phyloP scores from a whole-genome alignment of 1,139 yeast species.

The Yamadazyma spencermartinsiae region DNA sequence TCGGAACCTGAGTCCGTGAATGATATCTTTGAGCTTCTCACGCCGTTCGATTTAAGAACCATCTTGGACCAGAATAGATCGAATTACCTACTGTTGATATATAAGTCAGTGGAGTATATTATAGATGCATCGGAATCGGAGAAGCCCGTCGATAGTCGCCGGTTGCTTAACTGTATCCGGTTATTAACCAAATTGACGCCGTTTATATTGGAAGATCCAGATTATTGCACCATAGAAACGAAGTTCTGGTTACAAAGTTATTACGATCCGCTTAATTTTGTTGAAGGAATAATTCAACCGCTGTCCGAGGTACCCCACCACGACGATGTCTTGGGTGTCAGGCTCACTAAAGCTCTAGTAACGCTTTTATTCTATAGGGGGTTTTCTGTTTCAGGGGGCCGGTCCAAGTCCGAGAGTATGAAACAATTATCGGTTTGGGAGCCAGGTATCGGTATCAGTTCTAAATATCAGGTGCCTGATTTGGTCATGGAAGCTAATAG shows the following conservation, averaged over 20 bases:
- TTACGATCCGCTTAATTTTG: conserved; percentile 19
- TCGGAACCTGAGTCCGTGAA: conserved; percentile 28
- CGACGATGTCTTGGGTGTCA: conserved; percentile 47
- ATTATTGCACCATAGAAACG: conserved; percentile 37
- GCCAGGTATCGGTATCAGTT: conserved; percentile 64
- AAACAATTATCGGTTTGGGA: conserved; percentile 55
- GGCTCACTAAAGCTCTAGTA: conserved; percentile 46
- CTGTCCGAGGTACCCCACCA: conserved; percentile 9
- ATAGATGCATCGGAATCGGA: conserved; percentile 17
- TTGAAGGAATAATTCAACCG: conserved; percentile 2
- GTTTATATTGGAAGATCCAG: conserved; percentile 56
- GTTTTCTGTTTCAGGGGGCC: conserved; percentile 47
- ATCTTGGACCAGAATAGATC: conserved; percentile 58
- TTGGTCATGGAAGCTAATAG: conserved; percentile 63
- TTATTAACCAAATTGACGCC: conserved; percentile 69
- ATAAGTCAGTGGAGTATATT: conserved; percentile 37
- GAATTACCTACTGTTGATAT: conserved; percentile 56
- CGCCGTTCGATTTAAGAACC: conserved; percentile 57
- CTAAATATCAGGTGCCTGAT: conserved; percentile 44
- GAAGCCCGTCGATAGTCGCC: conserved; percentile 6
- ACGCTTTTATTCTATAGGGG: conserved; percentile 59
- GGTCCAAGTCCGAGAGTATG: conserved; percentile 8
- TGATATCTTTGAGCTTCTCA: conserved; percentile 59
- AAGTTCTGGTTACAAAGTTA: conserved; percentile 32
- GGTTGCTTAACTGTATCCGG: conserved; percentile 60